Evolutionary conservation across 352 stramenopile genomes (phyloP).

Genomic region (Phytophthora ohioensis): DNA sequence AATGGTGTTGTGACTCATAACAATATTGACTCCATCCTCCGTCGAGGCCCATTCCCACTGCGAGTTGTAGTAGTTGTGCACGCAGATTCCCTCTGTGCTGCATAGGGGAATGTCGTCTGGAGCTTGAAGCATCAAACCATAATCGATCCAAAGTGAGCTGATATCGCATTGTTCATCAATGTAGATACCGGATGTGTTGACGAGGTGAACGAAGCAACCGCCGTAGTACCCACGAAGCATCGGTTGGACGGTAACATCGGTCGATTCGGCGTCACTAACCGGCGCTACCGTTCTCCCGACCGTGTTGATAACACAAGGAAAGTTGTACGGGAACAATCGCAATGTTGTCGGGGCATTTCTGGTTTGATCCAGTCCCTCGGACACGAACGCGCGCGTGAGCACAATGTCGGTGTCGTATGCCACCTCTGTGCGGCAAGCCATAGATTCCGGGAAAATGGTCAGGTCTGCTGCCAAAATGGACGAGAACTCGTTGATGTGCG

Average conservation of each 20-base stretch:
- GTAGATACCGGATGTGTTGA: slow-evolving; percentile 44
- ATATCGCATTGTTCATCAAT: slow-evolving; percentile 38
- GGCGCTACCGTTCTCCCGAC: slow-evolving; percentile 26
- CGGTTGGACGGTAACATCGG: slow-evolving; percentile 34
- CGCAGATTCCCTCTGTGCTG: slow-evolving; percentile 35
- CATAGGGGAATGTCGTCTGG: slow-evolving; percentile 45
- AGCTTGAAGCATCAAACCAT: slow-evolving; percentile 44
- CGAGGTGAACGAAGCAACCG: slow-evolving; percentile 41
- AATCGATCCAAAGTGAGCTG: slow-evolving; percentile 42
- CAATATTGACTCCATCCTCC: slow-evolving; percentile 16
- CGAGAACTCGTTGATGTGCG: slow-evolving; percentile 42
- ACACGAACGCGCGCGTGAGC: slow-evolving; percentile 39
- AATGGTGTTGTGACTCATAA: slow-evolving; percentile 38
- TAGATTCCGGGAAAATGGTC: slow-evolving; percentile 44
- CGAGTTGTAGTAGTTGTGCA: slow-evolving; percentile 49
- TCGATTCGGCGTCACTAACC: slow-evolving; percentile 19
- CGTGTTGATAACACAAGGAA: slow-evolving; percentile 38
- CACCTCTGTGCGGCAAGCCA: slow-evolving; percentile 29
- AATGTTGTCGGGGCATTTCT: slow-evolving; percentile 44
- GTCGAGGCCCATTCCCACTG: slow-evolving; percentile 43
- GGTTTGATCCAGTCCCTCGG: slow-evolving; percentile 41
- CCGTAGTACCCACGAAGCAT: slow-evolving; percentile 48
- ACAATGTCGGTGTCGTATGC: slow-evolving; percentile 22
- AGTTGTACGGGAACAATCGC: slow-evolving; percentile 49
- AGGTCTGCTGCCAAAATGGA: slow-evolving; percentile 44